Evolutionary conservation across 441 rosid genomes (phyloP).

Genomic region (Aleurites moluccanus): DNA sequence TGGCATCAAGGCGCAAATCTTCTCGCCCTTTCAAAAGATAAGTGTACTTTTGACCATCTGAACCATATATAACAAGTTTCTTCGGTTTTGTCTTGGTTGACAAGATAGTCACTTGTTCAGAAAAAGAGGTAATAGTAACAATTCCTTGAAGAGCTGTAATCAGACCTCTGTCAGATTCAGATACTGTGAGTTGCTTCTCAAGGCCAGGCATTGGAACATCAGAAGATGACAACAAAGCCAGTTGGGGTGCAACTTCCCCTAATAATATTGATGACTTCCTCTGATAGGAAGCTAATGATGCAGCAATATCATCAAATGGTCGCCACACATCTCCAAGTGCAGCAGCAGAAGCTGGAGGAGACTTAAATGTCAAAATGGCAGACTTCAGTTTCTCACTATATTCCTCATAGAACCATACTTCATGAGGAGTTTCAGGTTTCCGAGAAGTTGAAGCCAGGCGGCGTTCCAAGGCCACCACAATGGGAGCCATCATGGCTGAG

Average conservation of each 20-base stretch:
- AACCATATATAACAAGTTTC: conserved; percentile 87
- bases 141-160: conserved; percentile 62
- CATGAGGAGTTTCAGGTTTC: conserved; percentile 98
- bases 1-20: conserved; percentile 98
- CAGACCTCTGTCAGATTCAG: conserved; percentile 56
- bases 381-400: conserved; percentile 70
- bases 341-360: conserved; percentile 78
- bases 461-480: conserved; percentile 91
- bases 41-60: conserved; percentile 88
- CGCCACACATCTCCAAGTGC: conserved; percentile 93
- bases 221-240: conserved; percentile 85
- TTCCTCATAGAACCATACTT: conserved; percentile 80
- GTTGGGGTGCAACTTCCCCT: conserved; percentile 92
- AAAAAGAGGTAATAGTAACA: conserved; percentile 82
- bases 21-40: conserved; percentile 97
- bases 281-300: conserved; percentile 86
- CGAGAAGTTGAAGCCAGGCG: conserved; percentile 95
- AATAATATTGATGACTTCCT: conserved; percentile 81
- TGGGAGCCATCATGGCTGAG: conserved; percentile 99
- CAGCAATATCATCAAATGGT: conserved; percentile 86
- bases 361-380: conserved; percentile 77
- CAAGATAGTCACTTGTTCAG: conserved; percentile 70
- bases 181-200: conserved; percentile 65
- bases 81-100: conserved; percentile 98
- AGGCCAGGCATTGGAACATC: conserved; percentile 99